These are phyloP conservation scores for Penicillium freii DNA, from an alignment of 2,329 filamentous ascomycete species.

Conservation along the genomic window DNA sequence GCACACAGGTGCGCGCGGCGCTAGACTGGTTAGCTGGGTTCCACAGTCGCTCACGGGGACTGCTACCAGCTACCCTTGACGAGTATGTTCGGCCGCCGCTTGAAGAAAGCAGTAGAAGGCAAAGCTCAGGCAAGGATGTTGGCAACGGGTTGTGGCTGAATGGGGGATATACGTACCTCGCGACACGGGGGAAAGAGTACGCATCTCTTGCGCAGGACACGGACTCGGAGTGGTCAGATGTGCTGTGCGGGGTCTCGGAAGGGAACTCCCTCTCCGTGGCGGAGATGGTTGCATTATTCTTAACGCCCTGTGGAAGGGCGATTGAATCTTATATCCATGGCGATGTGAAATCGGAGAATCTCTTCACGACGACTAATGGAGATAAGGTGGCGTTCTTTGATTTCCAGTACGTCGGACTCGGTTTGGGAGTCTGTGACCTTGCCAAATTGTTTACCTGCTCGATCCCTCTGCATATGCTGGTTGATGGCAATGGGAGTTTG, in stretches of 20 bases:
- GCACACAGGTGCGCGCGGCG: conserved; percentile 52
- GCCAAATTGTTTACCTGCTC: conserved; percentile 68
- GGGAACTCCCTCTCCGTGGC: conserved; percentile 41
- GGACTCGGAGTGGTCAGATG: conserved; percentile 55
- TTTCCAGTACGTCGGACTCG: conserved; percentile 66
- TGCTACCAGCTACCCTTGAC: conserved; percentile 28
- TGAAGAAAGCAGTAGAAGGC: conserved; percentile 47
- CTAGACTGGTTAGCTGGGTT: conserved; percentile 64
- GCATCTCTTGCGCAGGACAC: conserved; percentile 46
- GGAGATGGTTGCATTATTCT: conserved; percentile 53
- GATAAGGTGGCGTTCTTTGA: conserved; percentile 63
- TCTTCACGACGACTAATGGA: conserved; percentile 56
- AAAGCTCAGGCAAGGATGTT: conserved; percentile 19
- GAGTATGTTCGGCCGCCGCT: conserved; percentile 51
- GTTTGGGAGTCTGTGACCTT: conserved; percentile 63
- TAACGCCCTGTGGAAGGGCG: conserved; percentile 47
- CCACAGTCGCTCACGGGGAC: conserved; percentile 55
- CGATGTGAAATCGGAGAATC: conserved; percentile 68
- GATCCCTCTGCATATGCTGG: conserved; percentile 56
- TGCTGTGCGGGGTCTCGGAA: conserved; percentile 46
- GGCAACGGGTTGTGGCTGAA: conserved; percentile 57
- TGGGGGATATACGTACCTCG: conserved; percentile 67
- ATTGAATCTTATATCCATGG: conserved; percentile 63
- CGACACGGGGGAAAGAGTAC: conserved; percentile 61
- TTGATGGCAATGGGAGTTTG: conserved; percentile 28